Evolutionary conservation across 495 filamentous ascomycete genomes (phyloP).

Genomic region (Penicillium arizonense): DNA sequence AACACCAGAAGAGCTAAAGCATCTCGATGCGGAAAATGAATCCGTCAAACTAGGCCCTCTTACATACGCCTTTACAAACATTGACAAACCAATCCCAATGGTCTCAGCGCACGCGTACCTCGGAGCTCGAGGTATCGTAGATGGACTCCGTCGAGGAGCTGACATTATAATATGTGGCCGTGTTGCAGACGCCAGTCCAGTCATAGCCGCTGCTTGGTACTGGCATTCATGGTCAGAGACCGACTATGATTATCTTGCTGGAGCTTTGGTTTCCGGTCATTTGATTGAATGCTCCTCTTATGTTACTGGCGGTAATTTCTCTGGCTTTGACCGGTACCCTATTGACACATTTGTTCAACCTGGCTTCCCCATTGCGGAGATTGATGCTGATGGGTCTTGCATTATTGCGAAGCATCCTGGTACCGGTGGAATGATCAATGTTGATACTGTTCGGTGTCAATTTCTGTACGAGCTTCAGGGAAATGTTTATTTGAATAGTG

Average conservation of each 20-base stretch:
- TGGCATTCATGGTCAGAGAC: slow-evolving; percentile 42
- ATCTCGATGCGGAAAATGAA: slow-evolving; percentile 34
- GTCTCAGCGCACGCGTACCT: slow-evolving; percentile 41
- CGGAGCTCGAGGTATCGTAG: slow-evolving; percentile 44
- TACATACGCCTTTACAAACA: slow-evolving; percentile 25
- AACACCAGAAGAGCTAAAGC: slow-evolving; percentile 26
- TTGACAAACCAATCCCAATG: slow-evolving; percentile 18
- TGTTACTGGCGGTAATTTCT: slow-evolving; percentile 52
- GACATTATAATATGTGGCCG: slow-evolving; percentile 56
- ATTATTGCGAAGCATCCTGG: slow-evolving; percentile 27
- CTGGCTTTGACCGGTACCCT: slow-evolving; percentile 41
- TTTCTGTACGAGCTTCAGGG: slow-evolving; percentile 60
- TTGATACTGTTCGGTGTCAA: slow-evolving; percentile 49
- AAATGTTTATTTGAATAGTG: slow-evolving; percentile 48
- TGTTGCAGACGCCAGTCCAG: slow-evolving; percentile 48
- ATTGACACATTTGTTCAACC: slow-evolving; percentile 33
- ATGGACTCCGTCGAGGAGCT: slow-evolving; percentile 41
- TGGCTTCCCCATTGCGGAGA: slow-evolving; percentile 40
- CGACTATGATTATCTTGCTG: slow-evolving; percentile 42
- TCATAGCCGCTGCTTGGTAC: slow-evolving; percentile 47
- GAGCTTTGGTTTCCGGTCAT: slow-evolving; percentile 47
- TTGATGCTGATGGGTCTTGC: slow-evolving; percentile 26
- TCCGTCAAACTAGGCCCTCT: slow-evolving; percentile 5
- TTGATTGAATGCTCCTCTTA: slow-evolving; percentile 53
- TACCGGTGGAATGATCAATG: slow-evolving; percentile 23